Percentiles rank a stretch among this genome's conserved stretches.
These are phyloP conservation scores for Paracamarosporium sp. DNA, from an alignment of 2,329 filamentous ascomycete genomes.

Conservation along the genomic window DNA sequence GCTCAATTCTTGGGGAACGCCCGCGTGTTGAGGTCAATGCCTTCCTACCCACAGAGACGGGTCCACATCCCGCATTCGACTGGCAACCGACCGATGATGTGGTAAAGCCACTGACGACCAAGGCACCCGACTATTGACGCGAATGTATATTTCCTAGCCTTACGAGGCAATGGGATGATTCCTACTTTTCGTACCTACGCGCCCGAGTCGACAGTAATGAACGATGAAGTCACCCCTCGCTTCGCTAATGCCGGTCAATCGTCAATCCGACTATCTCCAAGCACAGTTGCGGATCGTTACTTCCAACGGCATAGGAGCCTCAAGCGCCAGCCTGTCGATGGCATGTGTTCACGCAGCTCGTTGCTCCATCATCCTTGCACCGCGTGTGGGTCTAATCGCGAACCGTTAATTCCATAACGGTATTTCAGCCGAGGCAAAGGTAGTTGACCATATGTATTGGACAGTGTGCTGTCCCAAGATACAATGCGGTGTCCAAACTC, in stretches of 20 bases:
- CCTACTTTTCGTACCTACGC: background rate
- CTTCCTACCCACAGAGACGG: constrained; percentile 2
- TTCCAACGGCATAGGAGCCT: background rate
- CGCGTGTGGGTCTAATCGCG: background rate
- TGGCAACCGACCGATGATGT: background rate
- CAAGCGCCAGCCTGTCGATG: background rate
- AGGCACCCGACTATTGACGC: background rate
- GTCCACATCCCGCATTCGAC: background rate
- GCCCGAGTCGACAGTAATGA: background rate
- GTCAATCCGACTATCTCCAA: background rate
- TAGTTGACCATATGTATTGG: background rate
- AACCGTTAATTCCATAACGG: background rate
- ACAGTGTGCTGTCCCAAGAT: background rate
- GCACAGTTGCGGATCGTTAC: background rate
- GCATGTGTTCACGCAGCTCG: background rate
- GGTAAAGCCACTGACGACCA: background rate
- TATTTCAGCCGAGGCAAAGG: background rate
- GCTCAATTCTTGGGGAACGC: background rate
- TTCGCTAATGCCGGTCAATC: background rate
- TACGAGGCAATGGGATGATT: background rate
- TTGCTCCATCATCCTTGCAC: background rate
- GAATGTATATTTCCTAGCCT: background rate
- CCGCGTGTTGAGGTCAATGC: constrained; percentile 4
- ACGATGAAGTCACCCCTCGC: background rate
- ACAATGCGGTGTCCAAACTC: too few species aligned